Percentiles rank a stretch among this genome's conserved stretches.
These are phyloP conservation scores for Beauveria sp. DNA, from an alignment of 2,329 filamentous ascomycete genomes.

Conservation along the genomic window DNA sequence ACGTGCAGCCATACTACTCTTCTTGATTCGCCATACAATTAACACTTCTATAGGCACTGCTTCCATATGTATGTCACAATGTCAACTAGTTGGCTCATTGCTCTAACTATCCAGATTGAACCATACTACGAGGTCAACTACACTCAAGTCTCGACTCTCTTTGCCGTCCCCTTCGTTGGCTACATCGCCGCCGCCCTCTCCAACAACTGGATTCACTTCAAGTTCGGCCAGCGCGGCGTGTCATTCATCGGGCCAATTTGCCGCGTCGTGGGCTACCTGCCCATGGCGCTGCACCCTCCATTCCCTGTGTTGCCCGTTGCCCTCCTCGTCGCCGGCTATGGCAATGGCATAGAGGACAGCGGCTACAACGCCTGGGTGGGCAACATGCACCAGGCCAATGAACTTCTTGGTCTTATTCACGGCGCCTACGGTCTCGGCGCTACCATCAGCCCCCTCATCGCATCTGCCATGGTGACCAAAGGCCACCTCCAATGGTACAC, in stretches of 20 bases:
- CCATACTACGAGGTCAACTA: constrained; percentile 54
- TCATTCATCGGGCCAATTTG: constrained; percentile 56
- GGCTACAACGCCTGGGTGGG: constrained; percentile 57
- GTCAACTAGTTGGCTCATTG: neutral
- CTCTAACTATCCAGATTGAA: constrained; percentile 38
- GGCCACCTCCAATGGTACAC: constrained; percentile 57
- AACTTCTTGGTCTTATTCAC: constrained; percentile 66
- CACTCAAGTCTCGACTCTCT: constrained; percentile 57
- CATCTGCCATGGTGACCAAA: constrained; percentile 64
- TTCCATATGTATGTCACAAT: constrained; percentile 35
- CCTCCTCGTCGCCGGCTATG: constrained; percentile 60
- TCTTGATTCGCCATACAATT: no score
- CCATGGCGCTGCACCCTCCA: constrained; percentile 60
- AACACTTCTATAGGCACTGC: constrained; percentile 30
- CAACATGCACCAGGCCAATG: constrained; percentile 65
- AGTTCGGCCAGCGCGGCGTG: constrained; percentile 62
- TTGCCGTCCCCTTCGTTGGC: constrained; percentile 58
- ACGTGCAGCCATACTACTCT: constrained; percentile 21
- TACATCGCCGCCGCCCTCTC: constrained; percentile 55
- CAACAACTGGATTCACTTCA: constrained; percentile 58
- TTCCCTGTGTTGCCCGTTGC: constrained; percentile 59
- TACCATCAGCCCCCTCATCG: constrained; percentile 60
- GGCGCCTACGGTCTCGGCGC: constrained; percentile 66
- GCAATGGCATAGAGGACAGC: constrained; percentile 60
- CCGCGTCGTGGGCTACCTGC: constrained; percentile 57